phyloP scores from a whole-genome alignment of 2,329 filamentous ascomycete genomes.

The Pestalotiopsis sp. region DNA sequence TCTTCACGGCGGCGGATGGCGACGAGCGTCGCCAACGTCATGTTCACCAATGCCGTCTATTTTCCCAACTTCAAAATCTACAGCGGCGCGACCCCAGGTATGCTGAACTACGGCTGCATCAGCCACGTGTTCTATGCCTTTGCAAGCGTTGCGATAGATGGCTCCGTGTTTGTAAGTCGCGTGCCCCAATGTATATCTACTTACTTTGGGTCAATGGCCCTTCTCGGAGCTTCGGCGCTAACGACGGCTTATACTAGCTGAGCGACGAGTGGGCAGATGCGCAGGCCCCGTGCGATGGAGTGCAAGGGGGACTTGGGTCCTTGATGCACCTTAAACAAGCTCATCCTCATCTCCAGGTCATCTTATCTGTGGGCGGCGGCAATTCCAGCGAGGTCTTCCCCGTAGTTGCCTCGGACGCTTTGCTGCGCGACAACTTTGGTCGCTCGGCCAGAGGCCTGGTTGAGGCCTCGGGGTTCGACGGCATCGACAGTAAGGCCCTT shows the following conservation, averaged over 20 bases:
- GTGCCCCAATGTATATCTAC: background rate
- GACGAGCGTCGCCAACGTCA: constrained; percentile 49
- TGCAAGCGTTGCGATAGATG: constrained; percentile 73
- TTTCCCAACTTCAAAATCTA: constrained; percentile 82
- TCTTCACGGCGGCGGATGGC: constrained; percentile 48
- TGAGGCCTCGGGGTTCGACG: constrained; percentile 71
- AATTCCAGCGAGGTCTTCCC: constrained; percentile 69
- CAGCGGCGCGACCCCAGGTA: constrained; percentile 71
- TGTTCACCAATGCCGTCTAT: constrained; percentile 77
- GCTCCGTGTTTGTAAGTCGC: constrained; percentile 71
- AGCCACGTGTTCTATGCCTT: constrained; percentile 85
- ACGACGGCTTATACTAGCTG: constrained; percentile 51
- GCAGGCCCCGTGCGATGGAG: constrained; percentile 72
- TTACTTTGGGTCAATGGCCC: constrained; percentile 4
- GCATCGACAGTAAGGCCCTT: constrained; percentile 69
- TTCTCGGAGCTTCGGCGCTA: constrained; percentile 12
- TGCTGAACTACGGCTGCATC: constrained; percentile 74
- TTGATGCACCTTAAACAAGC: constrained; percentile 73
- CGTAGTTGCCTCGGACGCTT: constrained; percentile 62
- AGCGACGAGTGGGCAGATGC: constrained; percentile 80
- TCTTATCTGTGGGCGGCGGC: constrained; percentile 76
- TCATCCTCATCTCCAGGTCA: constrained; percentile 71
- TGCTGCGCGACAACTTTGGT: constrained; percentile 70
- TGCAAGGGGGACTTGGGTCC: constrained; percentile 71
- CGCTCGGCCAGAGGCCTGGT: constrained; percentile 68